These are phyloP conservation scores for Achaetomiella virescens DNA, from an alignment of 495 filamentous ascomycete species.

Conservation along the genomic window DNA sequence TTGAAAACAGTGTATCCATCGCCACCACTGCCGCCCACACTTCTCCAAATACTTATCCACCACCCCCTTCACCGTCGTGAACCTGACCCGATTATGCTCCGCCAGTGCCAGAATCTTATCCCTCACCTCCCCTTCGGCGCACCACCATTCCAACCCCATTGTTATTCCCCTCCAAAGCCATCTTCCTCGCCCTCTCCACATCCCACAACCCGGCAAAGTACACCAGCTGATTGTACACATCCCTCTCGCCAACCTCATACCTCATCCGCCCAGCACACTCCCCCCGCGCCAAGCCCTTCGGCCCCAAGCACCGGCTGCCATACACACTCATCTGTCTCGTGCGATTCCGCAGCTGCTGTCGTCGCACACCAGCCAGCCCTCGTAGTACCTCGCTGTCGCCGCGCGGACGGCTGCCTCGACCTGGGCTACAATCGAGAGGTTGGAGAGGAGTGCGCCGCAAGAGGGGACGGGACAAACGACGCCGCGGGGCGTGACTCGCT, in stretches of 20 bases:
- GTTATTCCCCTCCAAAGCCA: conserved; percentile 30
- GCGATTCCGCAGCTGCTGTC: conserved; percentile 77
- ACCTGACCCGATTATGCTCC: conserved; percentile 71
- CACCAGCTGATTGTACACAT: conserved; percentile 87
- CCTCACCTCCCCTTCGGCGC: conserved; percentile 27
- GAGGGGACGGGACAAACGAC: conserved; percentile 56
- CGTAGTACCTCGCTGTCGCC: conserved; percentile 77
- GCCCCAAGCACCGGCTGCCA: conserved; percentile 86
- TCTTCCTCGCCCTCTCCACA: conserved; percentile 68
- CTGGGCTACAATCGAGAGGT: conserved; percentile 73
- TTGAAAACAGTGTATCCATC: conserved; percentile 82
- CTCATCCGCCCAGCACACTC: conserved; percentile 85
- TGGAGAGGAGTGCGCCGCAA: conserved; percentile 53
- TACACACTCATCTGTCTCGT: conserved; percentile 90
- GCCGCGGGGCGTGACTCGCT: conserved; percentile 63
- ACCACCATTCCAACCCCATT: conserved; percentile 32
- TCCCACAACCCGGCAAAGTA: conserved; percentile 85
- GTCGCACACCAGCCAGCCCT: conserved; percentile 85
- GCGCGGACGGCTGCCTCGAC: conserved; percentile 76
- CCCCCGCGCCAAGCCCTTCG: conserved; percentile 65
- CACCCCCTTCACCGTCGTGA: conserved; percentile 66
- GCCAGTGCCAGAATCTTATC: conserved; percentile 63
- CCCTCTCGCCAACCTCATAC: conserved; percentile 82
- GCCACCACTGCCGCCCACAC: conserved; percentile 92
- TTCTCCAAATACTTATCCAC: conserved; percentile 85